Conservation (phyloP, 345 rosid genomes). For the Trapa incisa region DNA sequence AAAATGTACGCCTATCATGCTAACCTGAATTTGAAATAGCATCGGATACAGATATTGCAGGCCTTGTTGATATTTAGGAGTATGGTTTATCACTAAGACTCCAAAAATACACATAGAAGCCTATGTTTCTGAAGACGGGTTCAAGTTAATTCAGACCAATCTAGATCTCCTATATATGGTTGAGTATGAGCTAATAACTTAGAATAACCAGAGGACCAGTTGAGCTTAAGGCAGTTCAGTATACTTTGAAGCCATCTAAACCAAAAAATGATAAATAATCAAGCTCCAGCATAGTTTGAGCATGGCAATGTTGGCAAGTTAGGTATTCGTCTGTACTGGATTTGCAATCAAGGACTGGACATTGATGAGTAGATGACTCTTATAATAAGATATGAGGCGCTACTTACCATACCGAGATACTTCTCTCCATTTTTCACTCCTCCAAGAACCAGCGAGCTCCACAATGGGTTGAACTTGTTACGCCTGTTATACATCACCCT, state of each 20-base stretch:
- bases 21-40: conserved; percentile 33
- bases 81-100: background rate
- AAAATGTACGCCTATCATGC: conserved; percentile 85
- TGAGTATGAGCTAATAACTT: too few relatives aligned
- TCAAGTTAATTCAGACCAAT: too few relatives aligned
- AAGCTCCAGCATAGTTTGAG: too few relatives aligned
- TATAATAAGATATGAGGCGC: background rate
- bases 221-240: too few relatives aligned
- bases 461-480: conserved; percentile 87
- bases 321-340: too few relatives aligned
- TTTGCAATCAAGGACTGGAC: too few relatives aligned
- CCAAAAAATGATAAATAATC: too few relatives aligned
- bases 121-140: background rate
- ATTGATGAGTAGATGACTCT: background rate
- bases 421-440: conserved; percentile 90
- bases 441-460: conserved; percentile 96
- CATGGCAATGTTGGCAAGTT: too few relatives aligned
- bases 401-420: conserved; percentile 79
- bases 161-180: too few relatives aligned
- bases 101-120: background rate
- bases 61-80: background rate
- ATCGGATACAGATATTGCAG: background rate
- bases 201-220: too few relatives aligned
- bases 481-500: conserved; percentile 94
- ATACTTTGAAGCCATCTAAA: too few relatives aligned